A percentile compares a stretch with the other conserved stretches of the same genome.
Evolutionary conservation across 371 early-diverging fungal species (phyloP).

Genomic region (Rhizomucor pusillus): DNA sequence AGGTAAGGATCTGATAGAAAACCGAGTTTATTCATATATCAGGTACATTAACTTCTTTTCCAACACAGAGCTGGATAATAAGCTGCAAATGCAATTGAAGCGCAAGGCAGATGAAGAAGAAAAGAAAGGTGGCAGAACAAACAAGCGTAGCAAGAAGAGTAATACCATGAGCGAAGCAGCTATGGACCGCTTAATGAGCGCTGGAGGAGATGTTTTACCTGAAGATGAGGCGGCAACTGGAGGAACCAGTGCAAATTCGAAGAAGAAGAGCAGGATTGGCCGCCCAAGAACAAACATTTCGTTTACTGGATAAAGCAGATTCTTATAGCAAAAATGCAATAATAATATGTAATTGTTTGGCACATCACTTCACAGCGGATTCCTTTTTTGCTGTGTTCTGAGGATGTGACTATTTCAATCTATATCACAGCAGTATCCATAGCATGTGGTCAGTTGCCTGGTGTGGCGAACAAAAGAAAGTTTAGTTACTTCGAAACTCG

Average conservation of each 20-base stretch:
- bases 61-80: conserved; percentile 47
- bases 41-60: neutral
- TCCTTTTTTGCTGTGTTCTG: no score
- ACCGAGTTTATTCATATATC: neutral
- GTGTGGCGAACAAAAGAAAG: no score
- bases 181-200: conserved; percentile 36
- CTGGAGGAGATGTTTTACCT: conserved; percentile 36
- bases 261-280: conserved; percentile 37
- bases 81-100: conserved; percentile 58
- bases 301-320: conserved; percentile 21
- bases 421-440: no score
- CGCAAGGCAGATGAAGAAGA: conserved; percentile 62
- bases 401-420: no score
- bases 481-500: no score
- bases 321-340: neutral
- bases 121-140: conserved; percentile 32
- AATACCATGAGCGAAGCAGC: conserved; percentile 22
- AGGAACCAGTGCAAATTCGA: conserved; percentile 13
- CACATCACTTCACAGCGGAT: no score
- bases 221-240: conserved; percentile 21
- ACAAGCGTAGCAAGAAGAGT: conserved; percentile 41
- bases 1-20: conserved; percentile 16
- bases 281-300: conserved; percentile 47
- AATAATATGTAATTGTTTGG: neutral
- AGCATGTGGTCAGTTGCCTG: no score